phyloP scores from a whole-genome alignment of 768 basidiomycete species.

The Phanerochaete carnosa region DNA sequence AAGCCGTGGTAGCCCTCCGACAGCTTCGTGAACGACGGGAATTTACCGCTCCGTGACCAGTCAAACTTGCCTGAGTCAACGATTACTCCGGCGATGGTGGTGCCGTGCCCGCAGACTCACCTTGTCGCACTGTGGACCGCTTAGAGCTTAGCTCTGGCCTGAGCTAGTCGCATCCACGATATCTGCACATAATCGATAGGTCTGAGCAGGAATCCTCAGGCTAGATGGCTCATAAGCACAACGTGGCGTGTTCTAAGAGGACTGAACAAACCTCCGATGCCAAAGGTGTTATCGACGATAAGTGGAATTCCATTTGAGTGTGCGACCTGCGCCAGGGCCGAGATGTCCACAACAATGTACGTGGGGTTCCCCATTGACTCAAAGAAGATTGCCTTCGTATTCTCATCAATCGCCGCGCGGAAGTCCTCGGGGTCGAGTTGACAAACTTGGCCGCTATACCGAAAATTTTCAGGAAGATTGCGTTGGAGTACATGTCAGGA shows the following conservation, averaged over 20 bases:
- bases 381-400: slow-evolving; percentile 73
- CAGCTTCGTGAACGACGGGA: slow-evolving; percentile 73
- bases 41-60: slow-evolving; percentile 64
- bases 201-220: no score
- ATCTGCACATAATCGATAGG: slow-evolving; percentile 74
- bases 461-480: slow-evolving; percentile 66
- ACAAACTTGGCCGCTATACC: slow-evolving; percentile 68
- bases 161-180: slow-evolving; percentile 40
- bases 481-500: background rate
- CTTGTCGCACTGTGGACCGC: slow-evolving; percentile 76
- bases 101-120: slow-evolving; percentile 83
- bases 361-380: slow-evolving; percentile 83
- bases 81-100: slow-evolving; percentile 73
- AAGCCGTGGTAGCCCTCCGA: slow-evolving; percentile 76
- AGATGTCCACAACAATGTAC: slow-evolving; percentile 62
- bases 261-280: slow-evolving; percentile 60
- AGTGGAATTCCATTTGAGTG: slow-evolving; percentile 71
- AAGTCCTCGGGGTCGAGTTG: slow-evolving; percentile 55
- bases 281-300: slow-evolving; percentile 81
- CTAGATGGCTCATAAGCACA: no score
- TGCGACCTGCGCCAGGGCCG: slow-evolving; percentile 68
- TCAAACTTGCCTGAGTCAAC: slow-evolving; percentile 76
- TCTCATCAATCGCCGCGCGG: slow-evolving; percentile 66
- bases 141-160: slow-evolving; percentile 11
- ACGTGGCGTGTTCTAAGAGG: slow-evolving; percentile 13